Percentiles rank a stretch among this genome's conserved stretches.
phyloP scores from a whole-genome alignment of 2,329 filamentous ascomycete species.

The Moelleriella libera region DNA sequence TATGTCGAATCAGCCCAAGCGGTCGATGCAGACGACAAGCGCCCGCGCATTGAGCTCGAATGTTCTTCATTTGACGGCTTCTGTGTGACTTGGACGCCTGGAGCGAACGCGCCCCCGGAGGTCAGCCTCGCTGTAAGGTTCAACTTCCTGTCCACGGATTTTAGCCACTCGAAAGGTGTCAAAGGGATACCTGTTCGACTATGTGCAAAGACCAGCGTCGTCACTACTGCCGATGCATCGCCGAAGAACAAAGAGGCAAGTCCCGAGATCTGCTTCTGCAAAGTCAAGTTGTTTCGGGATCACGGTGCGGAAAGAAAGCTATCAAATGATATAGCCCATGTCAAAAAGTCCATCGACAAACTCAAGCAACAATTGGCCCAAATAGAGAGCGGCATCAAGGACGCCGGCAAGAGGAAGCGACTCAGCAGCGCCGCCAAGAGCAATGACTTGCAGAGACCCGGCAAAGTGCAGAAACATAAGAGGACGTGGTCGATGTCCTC shows the following conservation, averaged over 20 bases:
- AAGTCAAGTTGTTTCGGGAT: slow-evolving; percentile 92
- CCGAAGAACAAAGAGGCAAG: slow-evolving; percentile 28
- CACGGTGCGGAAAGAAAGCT: slow-evolving; percentile 92
- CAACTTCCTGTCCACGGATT: slow-evolving; percentile 97
- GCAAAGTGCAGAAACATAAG: slow-evolving; percentile 84
- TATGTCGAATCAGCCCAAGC: slow-evolving; percentile 60
- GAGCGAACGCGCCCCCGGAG: slow-evolving; percentile 52
- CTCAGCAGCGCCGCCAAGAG: slow-evolving; percentile 32
- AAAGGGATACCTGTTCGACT: slow-evolving; percentile 92
- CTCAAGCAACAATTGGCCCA: slow-evolving; percentile 87
- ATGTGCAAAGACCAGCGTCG: slow-evolving; percentile 73
- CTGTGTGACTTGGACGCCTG: slow-evolving; percentile 76
- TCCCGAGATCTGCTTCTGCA: slow-evolving; percentile 80
- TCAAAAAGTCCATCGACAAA: slow-evolving; percentile 95
- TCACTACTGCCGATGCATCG: slow-evolving; percentile 35
- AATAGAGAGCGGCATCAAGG: slow-evolving; percentile 52
- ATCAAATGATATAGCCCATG: slow-evolving; percentile 85
- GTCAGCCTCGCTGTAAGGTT: slow-evolving; percentile 86
- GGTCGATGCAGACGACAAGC: slow-evolving; percentile 47
- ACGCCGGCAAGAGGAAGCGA: slow-evolving; percentile 51
- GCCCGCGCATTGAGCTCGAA: slow-evolving; percentile 56
- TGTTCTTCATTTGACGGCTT: slow-evolving; percentile 85
- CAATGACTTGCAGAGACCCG: slow-evolving; percentile 44
- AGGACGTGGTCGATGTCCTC: slow-evolving; percentile 93
- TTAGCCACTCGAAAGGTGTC: slow-evolving; percentile 96